phyloP scores from a whole-genome alignment of 2,329 filamentous ascomycete genomes.

The Microthyrium microscopicum region DNA sequence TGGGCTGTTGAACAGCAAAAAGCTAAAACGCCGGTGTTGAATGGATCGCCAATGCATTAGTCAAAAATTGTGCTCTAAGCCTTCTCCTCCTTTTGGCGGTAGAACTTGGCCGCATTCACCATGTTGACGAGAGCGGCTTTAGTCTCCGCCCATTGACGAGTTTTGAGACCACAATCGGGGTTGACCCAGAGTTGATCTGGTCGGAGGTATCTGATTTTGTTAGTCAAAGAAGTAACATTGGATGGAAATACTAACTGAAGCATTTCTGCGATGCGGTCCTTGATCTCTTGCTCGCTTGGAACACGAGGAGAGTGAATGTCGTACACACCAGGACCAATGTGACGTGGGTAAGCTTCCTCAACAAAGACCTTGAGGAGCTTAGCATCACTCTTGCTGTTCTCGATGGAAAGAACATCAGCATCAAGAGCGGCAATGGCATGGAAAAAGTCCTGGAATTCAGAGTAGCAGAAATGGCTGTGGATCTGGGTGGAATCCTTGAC shows the following conservation, averaged over 20 bases:
- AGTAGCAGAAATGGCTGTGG: constrained; percentile 99
- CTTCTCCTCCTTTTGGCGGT: constrained; percentile 88
- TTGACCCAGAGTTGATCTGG: constrained; percentile 99
- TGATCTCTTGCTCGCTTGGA: constrained; percentile 94
- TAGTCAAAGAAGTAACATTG: not conserved
- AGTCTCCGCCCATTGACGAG: constrained; percentile 94
- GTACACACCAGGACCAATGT: constrained; percentile 98
- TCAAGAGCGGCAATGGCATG: constrained; percentile 96
- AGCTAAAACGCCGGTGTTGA: too few species aligned
- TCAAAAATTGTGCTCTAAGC: too few species aligned
- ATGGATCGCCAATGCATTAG: too few species aligned
- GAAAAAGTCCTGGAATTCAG: constrained; percentile 99
- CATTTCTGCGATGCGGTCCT: constrained; percentile 96
- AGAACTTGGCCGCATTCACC: constrained; percentile 96
- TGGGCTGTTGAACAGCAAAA: too few species aligned
- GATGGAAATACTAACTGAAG: constrained; percentile 39
- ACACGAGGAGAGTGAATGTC: constrained; percentile 99
- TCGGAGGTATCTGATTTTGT: constrained; percentile 49
- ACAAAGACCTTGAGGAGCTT: constrained; percentile 99
- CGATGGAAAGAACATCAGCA: constrained; percentile 94
- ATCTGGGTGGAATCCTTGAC: constrained; percentile 96
- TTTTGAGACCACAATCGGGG: constrained; percentile 99
- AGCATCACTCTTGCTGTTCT: constrained; percentile 99
- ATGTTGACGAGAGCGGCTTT: constrained; percentile 92
- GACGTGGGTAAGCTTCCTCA: constrained; percentile 88